Base-by-base conservation (phyloP, 2,329 filamentous ascomycete genomes). In the Juglanconis oblonga region DNA sequence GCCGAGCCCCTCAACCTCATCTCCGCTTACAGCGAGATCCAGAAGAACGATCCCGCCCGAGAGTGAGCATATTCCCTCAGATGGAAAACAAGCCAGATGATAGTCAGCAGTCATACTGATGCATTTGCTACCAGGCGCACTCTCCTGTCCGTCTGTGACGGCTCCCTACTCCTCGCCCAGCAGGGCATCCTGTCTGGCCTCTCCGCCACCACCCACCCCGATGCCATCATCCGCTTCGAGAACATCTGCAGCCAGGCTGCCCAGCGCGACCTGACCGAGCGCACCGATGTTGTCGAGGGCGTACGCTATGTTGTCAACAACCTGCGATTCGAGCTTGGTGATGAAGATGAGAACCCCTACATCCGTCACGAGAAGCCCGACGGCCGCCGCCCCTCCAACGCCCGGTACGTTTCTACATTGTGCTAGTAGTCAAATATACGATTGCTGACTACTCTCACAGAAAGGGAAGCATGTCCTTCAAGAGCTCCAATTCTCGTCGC, bases 231-330 rank as follows among this genome's bases (percentile, higher is more conserved):
- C 73, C 88, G 85, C 66, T 86, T 96, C 70, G 91, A 95, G 80
- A 92, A 87, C 68, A 77, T 92, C 67, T 92, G 89, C 80, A 90
- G 89, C 73, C 87, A 91, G 65, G 85, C 87, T 52, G 84, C 89
- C 50, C 84, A 85, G 60, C 81, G 86, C 64, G 86, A 90, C 73
- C 79, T 89, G 66, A 83, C 86, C 59, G 88, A 92, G 78, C 87
- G 90, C 70, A 92, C 90, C 68, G 90, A 95, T 70, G 89, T 95
- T 64, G 83, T 94, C 70, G 90, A 95, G 70, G 88, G 91, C 65
- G 82, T 83, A 70, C 84, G 91, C 70, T 96, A 95, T 72, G 91
- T 96, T 24, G 91, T 96, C 73, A 96, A 96, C 81, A 95, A 96
- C 76, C 87, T 92, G 62, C 89, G 91, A 67, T 96, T 94, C 73